A percentile compares a stretch with the other conserved stretches of the same genome.
Evolutionary conservation across 78 protist genomes (phyloP).

Genomic region (Tieghemostelium lacteum): DNA sequence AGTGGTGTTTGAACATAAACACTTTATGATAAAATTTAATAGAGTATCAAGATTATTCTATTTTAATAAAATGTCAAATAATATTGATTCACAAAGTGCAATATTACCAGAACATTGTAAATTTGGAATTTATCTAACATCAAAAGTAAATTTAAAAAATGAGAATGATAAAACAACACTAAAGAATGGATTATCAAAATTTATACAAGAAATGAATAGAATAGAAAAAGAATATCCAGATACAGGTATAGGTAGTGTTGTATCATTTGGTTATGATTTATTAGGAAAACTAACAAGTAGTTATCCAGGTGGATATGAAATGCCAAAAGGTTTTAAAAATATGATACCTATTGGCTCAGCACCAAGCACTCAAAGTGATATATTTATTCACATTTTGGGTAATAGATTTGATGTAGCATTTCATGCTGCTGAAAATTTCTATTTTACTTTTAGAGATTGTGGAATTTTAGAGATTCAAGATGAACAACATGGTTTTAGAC

Average conservation of each 20-base stretch:
- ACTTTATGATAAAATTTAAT: too few relatives aligned
- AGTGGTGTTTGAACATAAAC: too few relatives aligned
- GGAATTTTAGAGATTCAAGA: background rate
- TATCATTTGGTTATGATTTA: slow-evolving; percentile 17
- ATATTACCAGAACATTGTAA: slow-evolving; percentile 50
- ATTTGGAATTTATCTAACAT: slow-evolving; percentile 30
- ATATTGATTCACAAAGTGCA: slow-evolving; percentile 14
- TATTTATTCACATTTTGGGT: slow-evolving; percentile 27
- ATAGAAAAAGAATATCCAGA: slow-evolving; percentile 5
- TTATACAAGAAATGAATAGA: background rate
- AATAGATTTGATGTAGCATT: slow-evolving; percentile 17
- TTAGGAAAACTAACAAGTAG: background rate
- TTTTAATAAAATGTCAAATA: too few relatives aligned
- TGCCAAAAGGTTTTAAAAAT: slow-evolving; percentile 8
- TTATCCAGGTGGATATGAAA: background rate
- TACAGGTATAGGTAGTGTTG: background rate
- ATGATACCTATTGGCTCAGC: background rate
- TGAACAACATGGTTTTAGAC: slow-evolving; percentile 55
- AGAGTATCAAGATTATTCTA: too few relatives aligned
- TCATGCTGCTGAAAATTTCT: slow-evolving; percentile 1
- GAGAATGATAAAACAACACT: background rate
- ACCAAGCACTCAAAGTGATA: slow-evolving; percentile 40
- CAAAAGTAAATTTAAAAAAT: background rate
- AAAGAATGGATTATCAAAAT: background rate
- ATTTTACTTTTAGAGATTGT: background rate